Conservation (phyloP, 2,329 filamentous ascomycete species). For the Fusarium azukiicola region DNA sequence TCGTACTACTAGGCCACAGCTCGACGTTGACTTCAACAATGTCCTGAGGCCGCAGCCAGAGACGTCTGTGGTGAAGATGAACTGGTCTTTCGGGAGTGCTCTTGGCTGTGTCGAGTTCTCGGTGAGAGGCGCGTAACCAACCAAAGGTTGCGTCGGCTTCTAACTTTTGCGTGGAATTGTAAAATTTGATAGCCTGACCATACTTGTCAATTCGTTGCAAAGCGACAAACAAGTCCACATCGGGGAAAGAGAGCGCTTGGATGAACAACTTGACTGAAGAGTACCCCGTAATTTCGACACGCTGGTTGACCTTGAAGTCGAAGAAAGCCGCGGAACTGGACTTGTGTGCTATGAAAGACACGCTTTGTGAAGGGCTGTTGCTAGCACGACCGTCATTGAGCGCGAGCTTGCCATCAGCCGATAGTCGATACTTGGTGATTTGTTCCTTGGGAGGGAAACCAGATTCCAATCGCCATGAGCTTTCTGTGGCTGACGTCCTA, state of each 20-base stretch:
- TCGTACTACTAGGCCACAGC: slow-evolving; percentile 27
- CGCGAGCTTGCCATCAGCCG: not conserved
- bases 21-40: slow-evolving; percentile 32
- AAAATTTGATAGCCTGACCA: not conserved
- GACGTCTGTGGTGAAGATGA: slow-evolving; percentile 3
- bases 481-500: slow-evolving; percentile 7
- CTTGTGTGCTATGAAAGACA: slow-evolving; percentile 9
- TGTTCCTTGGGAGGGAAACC: not conserved
- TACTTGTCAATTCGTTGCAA: slow-evolving; percentile 2
- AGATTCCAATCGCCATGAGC: not conserved
- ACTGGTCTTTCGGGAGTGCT: not conserved
- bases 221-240: slow-evolving; percentile 17
- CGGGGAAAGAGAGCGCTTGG: slow-evolving; percentile 1
- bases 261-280: slow-evolving; percentile 9
- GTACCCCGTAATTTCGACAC: not conserved
- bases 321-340: not conserved
- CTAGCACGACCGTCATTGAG: not conserved
- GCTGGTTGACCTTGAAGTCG: not conserved
- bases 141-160: slow-evolving; percentile 12
- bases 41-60: slow-evolving; percentile 24
- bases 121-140: slow-evolving; percentile 7
- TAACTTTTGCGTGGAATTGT: not conserved
- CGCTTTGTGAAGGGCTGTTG: not conserved
- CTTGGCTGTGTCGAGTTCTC: not conserved
- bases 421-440: not conserved